Percentiles rank a stretch among this genome's conserved stretches.
Evolutionary conservation across 208 protist genomes (phyloP).

Genomic region (Leishmania turanica): DNA sequence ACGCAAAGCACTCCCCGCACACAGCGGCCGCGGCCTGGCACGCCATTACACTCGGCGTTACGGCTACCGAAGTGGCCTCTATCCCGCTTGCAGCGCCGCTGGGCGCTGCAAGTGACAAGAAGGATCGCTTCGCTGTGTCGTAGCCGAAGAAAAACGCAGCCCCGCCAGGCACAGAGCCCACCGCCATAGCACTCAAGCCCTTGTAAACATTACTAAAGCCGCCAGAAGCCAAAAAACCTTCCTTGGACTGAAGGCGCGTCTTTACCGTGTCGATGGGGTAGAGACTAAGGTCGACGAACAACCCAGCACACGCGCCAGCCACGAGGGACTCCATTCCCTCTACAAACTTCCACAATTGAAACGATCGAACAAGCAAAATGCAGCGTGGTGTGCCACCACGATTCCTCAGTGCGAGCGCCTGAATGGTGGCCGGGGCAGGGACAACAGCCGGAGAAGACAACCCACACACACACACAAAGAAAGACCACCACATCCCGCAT

Average conservation of each 20-base stretch:
- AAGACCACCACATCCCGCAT: not conserved
- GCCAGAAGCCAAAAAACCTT: conserved; percentile 79
- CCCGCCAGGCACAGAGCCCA: conserved; percentile 90
- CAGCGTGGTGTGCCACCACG: not conserved
- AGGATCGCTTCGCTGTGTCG: conserved; percentile 38
- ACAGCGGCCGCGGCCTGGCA: conserved; percentile 72
- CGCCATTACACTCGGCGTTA: conserved; percentile 19
- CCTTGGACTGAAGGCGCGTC: conserved; percentile 85
- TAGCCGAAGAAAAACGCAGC: conserved; percentile 92
- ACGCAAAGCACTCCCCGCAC: conserved; percentile 81
- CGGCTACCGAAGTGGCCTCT: not conserved
- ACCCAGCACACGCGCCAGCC: conserved; percentile 84
- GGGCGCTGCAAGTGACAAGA: conserved; percentile 12
- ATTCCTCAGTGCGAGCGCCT: not conserved
- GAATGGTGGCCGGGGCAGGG: not conserved
- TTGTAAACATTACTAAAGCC: conserved; percentile 88
- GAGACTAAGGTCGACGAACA: conserved; percentile 88
- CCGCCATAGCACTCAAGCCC: conserved; percentile 79
- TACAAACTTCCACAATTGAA: not conserved
- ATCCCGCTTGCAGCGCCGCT: not conserved
- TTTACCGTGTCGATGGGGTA: conserved; percentile 95
- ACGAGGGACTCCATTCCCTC: conserved; percentile 72
- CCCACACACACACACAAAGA: not conserved
- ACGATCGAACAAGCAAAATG: not conserved
- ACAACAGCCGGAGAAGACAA: not conserved